Base-by-base conservation (phyloP, 176 grass and related monocot genomes). In the Bolboschoenus planiculmis region DNA sequence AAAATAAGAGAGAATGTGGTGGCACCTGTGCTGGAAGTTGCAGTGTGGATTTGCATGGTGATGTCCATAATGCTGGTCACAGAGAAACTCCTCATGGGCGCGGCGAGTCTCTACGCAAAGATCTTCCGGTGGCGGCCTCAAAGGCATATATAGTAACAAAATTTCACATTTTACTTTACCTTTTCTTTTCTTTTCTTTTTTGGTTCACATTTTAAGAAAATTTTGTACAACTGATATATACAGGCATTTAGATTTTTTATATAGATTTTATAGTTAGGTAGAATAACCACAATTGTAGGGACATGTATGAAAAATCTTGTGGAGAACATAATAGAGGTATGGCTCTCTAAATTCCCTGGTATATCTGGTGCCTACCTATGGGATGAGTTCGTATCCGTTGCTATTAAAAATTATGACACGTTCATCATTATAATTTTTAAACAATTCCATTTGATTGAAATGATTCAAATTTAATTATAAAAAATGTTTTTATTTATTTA, bases 1-100 rank as follows among this genome's bases (percentile, higher is more conserved):
- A 86, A 90, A 84, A 87, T 95, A 75, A 85, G 90, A 0, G 86
- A 86, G 24, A 88, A 88, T 60, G 86, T 92, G 81, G 88, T 95
- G 82, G 93, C 92, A 37, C 93, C 93, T 64, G 36, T 95, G 65
- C 88, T 95, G 33, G 79, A 81, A 77, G 20, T 86, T 57, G 81
- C 93, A 3, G 88, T 95, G 43, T 87, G 78, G 24, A 65, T 89
- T 26, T 95, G 93, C 88, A 85, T 95, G n/a, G 33, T 63, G 50
- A 95, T 95, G 93, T 89, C 93, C 0, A 78, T 92, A 66, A 89
- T 95, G 42, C 86, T 95, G 0, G 90, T 92, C 83, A 31, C 88
- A 1, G 93, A 95, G 80, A 87, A 91, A 35, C 10, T 95, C 48
- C 70, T 92, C 81, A 95, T 95, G 93, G 93, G 58, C 5, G 21